Base-by-base conservation (phyloP, 2,329 filamentous ascomycete genomes). In the Calonectria pteridis region DNA sequence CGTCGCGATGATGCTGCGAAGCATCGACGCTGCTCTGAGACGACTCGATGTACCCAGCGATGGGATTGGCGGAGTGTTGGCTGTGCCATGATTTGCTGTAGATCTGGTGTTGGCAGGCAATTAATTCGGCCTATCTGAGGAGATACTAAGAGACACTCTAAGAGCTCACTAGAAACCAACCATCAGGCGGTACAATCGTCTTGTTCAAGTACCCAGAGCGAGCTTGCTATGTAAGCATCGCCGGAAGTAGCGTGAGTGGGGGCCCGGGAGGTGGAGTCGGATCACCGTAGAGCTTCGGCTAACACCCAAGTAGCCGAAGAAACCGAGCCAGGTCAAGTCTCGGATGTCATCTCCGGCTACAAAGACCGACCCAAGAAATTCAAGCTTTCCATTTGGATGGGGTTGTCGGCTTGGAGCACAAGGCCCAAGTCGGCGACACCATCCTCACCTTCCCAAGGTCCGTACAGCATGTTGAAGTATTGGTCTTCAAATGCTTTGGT, bases 391-490 rank as follows among this genome's bases (percentile, higher is more conserved):
- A 80, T 72, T 43, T 82, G 79, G 67, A 81, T 78, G 4, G 80
- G 79, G 7, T 81, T 82, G 14, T 84, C 80, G 2, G 80, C 80
- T 43, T 83, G 81, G 14, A 85, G 33, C 18, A 85, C 84, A 23
- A 83, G 37, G 2, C 82, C 79, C 55, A 85, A 74, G 72, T 84
- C 83, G 23, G 80, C 83, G 18, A 84, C 69, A 0, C 81, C 80
- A 65, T 84, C 82, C 46, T 84, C 83, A 1, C 83, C 83, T 53
- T 85, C 83, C 81, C 83, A 84, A 18, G 82, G 79, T 2, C 81
- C 80, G 23, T 82, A 83, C 29, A 84, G 77, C 62, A 85, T 75
- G 35, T 79, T 82, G 33, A 84, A 83, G 65, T 85, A 84, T 46
- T 84, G 83, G 40, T 84, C 82, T 28, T 84, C 83, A 29, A 83